Percentiles rank a stretch among this genome's conserved stretches.
phyloP scores from a whole-genome alignment of 2,329 filamentous ascomycete species.

The Hortaea werneckii region DNA sequence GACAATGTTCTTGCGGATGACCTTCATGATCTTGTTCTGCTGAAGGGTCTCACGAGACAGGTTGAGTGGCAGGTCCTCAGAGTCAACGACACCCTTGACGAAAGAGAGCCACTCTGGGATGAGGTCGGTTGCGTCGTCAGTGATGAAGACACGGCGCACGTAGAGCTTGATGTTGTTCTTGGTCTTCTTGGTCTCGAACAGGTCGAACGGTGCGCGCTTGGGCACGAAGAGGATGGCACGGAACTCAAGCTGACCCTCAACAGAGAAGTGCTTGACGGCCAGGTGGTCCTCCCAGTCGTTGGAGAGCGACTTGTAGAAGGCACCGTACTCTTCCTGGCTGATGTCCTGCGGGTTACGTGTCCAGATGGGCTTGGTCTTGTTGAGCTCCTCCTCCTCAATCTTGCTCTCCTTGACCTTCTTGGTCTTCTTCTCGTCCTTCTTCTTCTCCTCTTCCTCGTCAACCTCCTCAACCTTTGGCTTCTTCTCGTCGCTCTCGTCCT shows the following conservation, averaged over 20 bases:
- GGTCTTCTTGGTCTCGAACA: constrained; percentile 99
- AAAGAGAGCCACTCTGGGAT: constrained; percentile 99
- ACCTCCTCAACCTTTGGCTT: constrained; percentile 96
- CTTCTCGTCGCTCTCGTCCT: constrained; percentile 67
- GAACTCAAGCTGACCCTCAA: constrained; percentile 99
- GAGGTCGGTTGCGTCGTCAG: constrained; percentile 96
- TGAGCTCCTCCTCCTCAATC: constrained; percentile 98
- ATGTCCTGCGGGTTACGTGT: constrained; percentile 96
- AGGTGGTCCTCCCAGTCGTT: constrained; percentile 99
- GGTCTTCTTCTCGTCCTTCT: constrained; percentile 83
- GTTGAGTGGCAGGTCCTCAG: constrained; percentile 98
- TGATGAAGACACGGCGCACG: constrained; percentile 99
- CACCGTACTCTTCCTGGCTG: constrained; percentile 87
- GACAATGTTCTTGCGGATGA: constrained; percentile 99
- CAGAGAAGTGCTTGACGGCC: constrained; percentile 99
- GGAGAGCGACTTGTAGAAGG: constrained; percentile 99
- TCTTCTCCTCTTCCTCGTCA: constrained; percentile 72
- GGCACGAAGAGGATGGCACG: constrained; percentile 98
- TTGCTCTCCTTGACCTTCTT: constrained; percentile 99
- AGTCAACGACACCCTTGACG: constrained; percentile 99
- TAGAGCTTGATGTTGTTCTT: constrained; percentile 99
- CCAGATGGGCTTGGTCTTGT: constrained; percentile 99
- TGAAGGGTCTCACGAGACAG: constrained; percentile 99
- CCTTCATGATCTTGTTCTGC: constrained; percentile 99
- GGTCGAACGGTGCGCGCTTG: constrained; percentile 98